phyloP scores from a whole-genome alignment of 129 eudicot species.

The Saposhnikovia divaricata region DNA sequence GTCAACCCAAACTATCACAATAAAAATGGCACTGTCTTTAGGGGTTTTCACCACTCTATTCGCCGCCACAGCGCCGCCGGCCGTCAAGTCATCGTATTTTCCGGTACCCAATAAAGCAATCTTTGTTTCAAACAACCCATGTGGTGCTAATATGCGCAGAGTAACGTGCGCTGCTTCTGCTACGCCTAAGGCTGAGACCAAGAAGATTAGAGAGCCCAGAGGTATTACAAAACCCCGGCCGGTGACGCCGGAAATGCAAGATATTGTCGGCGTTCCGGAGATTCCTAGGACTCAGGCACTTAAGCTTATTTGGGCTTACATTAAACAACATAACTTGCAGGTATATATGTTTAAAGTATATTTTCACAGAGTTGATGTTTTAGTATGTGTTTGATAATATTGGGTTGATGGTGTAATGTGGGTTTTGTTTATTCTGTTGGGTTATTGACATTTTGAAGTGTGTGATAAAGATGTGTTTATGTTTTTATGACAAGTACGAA shows the following conservation, averaged over 20 bases:
- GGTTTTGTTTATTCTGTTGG: no score
- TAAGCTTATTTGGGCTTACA: conserved; percentile 52
- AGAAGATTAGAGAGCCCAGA: conserved; percentile 39
- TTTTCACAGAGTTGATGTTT: no score
- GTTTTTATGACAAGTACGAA: no score
- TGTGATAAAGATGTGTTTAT: no score
- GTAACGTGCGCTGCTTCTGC: conserved; percentile 15
- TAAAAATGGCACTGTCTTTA: conserved; percentile 34
- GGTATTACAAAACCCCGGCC: conserved; percentile 45
- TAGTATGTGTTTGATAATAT: neutral
- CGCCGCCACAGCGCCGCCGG: neutral
- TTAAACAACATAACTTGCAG: conserved; percentile 16
- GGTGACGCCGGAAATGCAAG: conserved; percentile 55
- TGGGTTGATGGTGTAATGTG: neutral
- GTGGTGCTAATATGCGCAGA: conserved; percentile 21
- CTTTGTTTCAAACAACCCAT: neutral
- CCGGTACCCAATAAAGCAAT: neutral
- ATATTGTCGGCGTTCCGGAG: conserved; percentile 41
- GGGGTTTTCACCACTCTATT: conserved; percentile 16
- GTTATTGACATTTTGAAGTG: no score
- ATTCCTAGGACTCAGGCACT: conserved; percentile 47
- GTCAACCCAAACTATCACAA: neutral
- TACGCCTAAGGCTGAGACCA: conserved; percentile 33
- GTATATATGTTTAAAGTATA: neutral
- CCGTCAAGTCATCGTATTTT: neutral